These are phyloP conservation scores for Leishmania martiniquensis DNA, from an alignment of 208 protist genomes.

Conservation along the genomic window DNA sequence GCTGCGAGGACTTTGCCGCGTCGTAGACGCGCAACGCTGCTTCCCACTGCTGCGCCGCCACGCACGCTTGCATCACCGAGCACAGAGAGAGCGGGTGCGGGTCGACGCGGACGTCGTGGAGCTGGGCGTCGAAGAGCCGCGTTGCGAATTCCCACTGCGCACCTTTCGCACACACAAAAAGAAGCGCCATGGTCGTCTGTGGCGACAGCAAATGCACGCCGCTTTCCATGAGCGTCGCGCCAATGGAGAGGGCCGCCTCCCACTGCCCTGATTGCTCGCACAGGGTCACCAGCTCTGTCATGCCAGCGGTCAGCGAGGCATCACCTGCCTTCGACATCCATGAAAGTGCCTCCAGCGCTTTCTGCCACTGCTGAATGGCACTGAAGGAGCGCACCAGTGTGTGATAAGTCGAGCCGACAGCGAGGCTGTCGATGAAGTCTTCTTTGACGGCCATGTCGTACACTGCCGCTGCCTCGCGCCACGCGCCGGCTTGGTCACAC, in stretches of 20 bases:
- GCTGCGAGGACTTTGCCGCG: constrained; percentile 52
- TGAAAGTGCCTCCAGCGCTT: constrained; percentile 80
- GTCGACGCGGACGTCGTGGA: constrained; percentile 53
- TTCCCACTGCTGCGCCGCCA: constrained; percentile 51
- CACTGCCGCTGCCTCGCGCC: constrained; percentile 67
- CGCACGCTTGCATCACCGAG: constrained; percentile 72
- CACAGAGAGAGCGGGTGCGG: constrained; percentile 77
- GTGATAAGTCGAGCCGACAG: constrained; percentile 64
- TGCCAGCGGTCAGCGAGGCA: constrained; percentile 68
- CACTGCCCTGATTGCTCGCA: constrained; percentile 86
- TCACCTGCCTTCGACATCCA: constrained; percentile 85
- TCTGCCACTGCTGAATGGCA: constrained; percentile 78
- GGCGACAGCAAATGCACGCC: constrained; percentile 46
- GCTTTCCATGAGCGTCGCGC: constrained; percentile 49
- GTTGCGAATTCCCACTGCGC: constrained; percentile 61
- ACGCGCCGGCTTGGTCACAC: constrained; percentile 71
- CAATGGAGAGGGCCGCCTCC: constrained; percentile 70
- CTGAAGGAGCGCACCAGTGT: constrained; percentile 74
- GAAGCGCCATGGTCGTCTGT: constrained; percentile 61
- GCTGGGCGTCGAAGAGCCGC: constrained; percentile 45
- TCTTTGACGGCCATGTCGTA: constrained; percentile 78
- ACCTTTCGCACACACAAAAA: constrained; percentile 70
- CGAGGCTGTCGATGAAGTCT: constrained; percentile 65
- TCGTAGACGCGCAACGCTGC: constrained; percentile 47
- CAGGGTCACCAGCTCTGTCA: constrained; percentile 74